phyloP scores from a whole-genome alignment of 345 rosid genomes.

The Erysimum cheiranthoides region DNA sequence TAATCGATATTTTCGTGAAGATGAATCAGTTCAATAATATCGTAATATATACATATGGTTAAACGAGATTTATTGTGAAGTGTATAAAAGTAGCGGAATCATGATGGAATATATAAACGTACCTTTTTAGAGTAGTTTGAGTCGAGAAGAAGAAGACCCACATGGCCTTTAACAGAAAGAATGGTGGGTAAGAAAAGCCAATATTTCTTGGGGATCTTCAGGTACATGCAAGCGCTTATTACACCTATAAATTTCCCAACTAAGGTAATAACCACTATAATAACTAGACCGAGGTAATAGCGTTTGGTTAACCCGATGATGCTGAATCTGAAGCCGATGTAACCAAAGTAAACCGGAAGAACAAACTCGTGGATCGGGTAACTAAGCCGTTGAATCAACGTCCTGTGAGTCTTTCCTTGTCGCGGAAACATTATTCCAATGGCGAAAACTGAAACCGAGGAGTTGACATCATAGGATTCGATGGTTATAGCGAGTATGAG shows the following conservation, averaged over 20 bases:
- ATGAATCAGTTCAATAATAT: background rate
- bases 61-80: background rate
- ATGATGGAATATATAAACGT: background rate
- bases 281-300: constrained; percentile 38
- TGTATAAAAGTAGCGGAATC: constrained; percentile 1
- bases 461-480: constrained; percentile 55
- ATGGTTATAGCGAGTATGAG: constrained; percentile 46
- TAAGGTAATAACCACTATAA: constrained; percentile 53
- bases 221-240: constrained; percentile 58
- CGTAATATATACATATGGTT: background rate
- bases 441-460: constrained; percentile 58
- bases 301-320: constrained; percentile 17
- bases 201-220: constrained; percentile 61
- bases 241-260: constrained; percentile 64
- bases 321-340: constrained; percentile 74
- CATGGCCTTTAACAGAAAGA: constrained; percentile 81
- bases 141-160: constrained; percentile 58
- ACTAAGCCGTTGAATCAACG: constrained; percentile 67
- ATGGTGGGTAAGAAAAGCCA: constrained; percentile 59
- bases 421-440: constrained; percentile 82
- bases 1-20: background rate
- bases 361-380: constrained; percentile 73
- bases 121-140: constrained; percentile 38
- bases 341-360: constrained; percentile 86
- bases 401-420: constrained; percentile 77